A percentile compares a stretch with the other conserved stretches of the same genome.
Conservation (phyloP, 306 rosid genomes). For the Gleditsia sinensis region DNA sequence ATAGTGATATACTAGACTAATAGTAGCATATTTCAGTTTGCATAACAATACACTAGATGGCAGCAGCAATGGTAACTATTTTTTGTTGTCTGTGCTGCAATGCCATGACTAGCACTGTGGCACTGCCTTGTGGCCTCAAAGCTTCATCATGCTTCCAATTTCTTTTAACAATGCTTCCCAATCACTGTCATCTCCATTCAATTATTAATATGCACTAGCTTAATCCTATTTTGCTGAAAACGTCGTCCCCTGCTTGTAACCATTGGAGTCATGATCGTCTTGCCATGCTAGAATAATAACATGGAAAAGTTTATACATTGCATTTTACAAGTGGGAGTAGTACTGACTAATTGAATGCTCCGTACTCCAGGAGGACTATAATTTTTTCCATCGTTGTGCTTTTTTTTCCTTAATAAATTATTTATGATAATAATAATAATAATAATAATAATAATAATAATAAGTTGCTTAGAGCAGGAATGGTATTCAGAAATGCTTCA, state of each 20-base stretch:
- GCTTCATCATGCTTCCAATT: constrained; percentile 16
- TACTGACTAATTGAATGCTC: too few species aligned
- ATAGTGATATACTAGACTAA: too few species aligned
- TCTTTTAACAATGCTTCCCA: background rate
- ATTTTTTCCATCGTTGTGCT: background rate
- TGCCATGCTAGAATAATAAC: too few species aligned
- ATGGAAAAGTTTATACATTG: too few species aligned
- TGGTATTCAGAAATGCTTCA: background rate
- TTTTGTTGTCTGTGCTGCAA: background rate
- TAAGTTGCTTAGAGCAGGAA: background rate
- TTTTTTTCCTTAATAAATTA: background rate
- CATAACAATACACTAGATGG: background rate
- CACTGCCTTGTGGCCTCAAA: constrained; percentile 6
- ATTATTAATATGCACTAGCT: background rate
- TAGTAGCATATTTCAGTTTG: background rate
- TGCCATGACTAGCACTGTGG: constrained; percentile 6
- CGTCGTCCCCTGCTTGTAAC: background rate
- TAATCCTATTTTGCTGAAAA: background rate
- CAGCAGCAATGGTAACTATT: background rate
- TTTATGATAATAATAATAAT: too few species aligned
- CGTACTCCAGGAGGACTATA: too few species aligned
- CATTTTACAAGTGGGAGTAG: too few species aligned
- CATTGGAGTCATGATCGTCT: too few species aligned
- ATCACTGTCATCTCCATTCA: background rate
- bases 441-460: too few species aligned